Percentiles rank a stretch among this genome's conserved stretches.
These are phyloP conservation scores for Agroathelia rolfsii DNA, from an alignment of 1,284 basidiomycete species.

Conservation along the genomic window DNA sequence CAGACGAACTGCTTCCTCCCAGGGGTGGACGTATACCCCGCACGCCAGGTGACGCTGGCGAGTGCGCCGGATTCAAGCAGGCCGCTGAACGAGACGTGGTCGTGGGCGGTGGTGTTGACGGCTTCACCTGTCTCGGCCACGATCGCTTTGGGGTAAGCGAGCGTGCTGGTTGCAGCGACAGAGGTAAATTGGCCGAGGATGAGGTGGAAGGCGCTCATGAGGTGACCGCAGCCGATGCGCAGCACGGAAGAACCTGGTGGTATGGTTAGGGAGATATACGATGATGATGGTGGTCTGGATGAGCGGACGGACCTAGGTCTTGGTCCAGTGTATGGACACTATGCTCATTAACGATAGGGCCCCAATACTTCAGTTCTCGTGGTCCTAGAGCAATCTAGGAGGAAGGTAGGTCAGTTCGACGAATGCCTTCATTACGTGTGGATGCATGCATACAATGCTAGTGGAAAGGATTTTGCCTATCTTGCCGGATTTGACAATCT, in stretches of 20 bases:
- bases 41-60: slow-evolving; percentile 19
- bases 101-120: slow-evolving; percentile 12
- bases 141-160: slow-evolving; percentile 19
- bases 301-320: slow-evolving; percentile 9
- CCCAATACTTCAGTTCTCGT: slow-evolving; percentile 14
- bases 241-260: slow-evolving; percentile 19
- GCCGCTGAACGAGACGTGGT: slow-evolving; percentile 22
- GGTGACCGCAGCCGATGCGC: slow-evolving; percentile 21
- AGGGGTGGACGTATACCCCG: slow-evolving; percentile 16
- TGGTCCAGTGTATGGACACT: slow-evolving; percentile 10
- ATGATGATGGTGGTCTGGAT: background rate
- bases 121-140: slow-evolving; percentile 18
- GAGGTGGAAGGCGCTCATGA: slow-evolving; percentile 18
- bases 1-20: slow-evolving; percentile 20
- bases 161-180: slow-evolving; percentile 18
- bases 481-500: slow-evolving; percentile 20
- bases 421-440: slow-evolving; percentile 6
- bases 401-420: background rate
- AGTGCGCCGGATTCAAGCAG: slow-evolving; percentile 20
- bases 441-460: slow-evolving; percentile 20
- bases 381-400: slow-evolving; percentile 11
- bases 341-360: slow-evolving; percentile 12
- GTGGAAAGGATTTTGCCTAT: slow-evolving; percentile 24
- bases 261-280: background rate
- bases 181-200: slow-evolving; percentile 23